Evolutionary conservation across 148 eudicot species (phyloP).

Genomic region (Suaeda aralocaspica): DNA sequence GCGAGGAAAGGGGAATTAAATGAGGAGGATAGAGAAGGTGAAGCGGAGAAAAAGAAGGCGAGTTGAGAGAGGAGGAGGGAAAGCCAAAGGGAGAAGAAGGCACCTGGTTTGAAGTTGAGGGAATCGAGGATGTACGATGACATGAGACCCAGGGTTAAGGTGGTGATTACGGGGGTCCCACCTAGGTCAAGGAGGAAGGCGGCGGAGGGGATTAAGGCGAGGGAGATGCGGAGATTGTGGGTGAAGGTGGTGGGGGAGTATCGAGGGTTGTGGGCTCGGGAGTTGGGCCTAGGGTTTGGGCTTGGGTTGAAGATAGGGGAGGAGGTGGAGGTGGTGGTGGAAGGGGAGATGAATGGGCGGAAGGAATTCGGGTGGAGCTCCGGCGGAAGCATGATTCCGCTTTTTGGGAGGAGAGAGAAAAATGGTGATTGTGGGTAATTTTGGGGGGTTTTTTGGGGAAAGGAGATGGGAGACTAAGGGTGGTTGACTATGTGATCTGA

Average conservation of each 20-base stretch:
- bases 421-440: background rate
- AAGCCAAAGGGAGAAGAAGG: slow-evolving; percentile 85
- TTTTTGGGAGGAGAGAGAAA: background rate
- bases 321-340: slow-evolving; percentile 39
- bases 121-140: slow-evolving; percentile 81
- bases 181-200: slow-evolving; percentile 87
- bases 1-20: slow-evolving; percentile 51
- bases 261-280: slow-evolving; percentile 25
- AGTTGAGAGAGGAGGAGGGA: slow-evolving; percentile 69
- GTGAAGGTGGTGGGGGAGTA: slow-evolving; percentile 45
- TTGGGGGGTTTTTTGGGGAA: background rate
- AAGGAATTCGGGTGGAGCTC: slow-evolving; percentile 59
- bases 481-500: background rate
- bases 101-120: slow-evolving; percentile 65
- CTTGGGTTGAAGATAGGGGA: slow-evolving; percentile 43
- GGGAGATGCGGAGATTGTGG: slow-evolving; percentile 64
- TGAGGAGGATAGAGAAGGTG: slow-evolving; percentile 26
- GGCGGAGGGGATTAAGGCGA: slow-evolving; percentile 68
- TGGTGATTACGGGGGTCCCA: slow-evolving; percentile 63
- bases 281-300: slow-evolving; percentile 30
- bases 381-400: slow-evolving; percentile 53
- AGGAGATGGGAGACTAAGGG: background rate
- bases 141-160: slow-evolving; percentile 60
- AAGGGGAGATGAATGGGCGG: slow-evolving; percentile 64
- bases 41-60: slow-evolving; percentile 60